phyloP scores from a whole-genome alignment of 306 rosid genomes.

The Macrotyloma uniflorum region DNA sequence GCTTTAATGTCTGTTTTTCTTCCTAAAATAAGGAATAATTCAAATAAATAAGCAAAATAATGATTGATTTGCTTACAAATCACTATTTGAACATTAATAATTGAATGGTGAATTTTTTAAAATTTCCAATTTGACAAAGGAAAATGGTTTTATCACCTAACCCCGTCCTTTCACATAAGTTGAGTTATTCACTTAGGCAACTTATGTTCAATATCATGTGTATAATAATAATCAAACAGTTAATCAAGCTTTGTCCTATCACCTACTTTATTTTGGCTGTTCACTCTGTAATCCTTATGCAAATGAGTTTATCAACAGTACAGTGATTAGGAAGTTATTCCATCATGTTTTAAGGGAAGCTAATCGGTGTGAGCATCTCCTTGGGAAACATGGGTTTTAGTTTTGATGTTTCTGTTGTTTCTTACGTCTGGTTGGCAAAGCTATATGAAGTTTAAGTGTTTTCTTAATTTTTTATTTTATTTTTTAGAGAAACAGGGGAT shows the following conservation, averaged over 20 bases:
- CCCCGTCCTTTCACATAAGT: too few relatives aligned
- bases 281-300: neutral
- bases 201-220: neutral
- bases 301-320: neutral
- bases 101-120: neutral
- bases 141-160: neutral
- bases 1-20: too few relatives aligned
- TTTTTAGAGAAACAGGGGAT: too few relatives aligned
- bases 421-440: neutral
- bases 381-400: neutral
- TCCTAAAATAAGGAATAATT: too few relatives aligned
- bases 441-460: neutral
- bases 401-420: neutral
- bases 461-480: constrained; percentile 1
- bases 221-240: neutral
- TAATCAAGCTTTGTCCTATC: too few relatives aligned
- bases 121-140: neutral
- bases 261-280: neutral
- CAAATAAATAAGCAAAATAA: too few relatives aligned
- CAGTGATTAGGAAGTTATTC: neutral
- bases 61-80: neutral
- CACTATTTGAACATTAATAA: neutral
- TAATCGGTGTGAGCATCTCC: neutral
- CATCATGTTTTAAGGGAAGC: neutral
- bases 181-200: neutral